Evolutionary conservation across 2,329 filamentous ascomycete genomes (phyloP).

Genomic region (Fusarium sacchari): DNA sequence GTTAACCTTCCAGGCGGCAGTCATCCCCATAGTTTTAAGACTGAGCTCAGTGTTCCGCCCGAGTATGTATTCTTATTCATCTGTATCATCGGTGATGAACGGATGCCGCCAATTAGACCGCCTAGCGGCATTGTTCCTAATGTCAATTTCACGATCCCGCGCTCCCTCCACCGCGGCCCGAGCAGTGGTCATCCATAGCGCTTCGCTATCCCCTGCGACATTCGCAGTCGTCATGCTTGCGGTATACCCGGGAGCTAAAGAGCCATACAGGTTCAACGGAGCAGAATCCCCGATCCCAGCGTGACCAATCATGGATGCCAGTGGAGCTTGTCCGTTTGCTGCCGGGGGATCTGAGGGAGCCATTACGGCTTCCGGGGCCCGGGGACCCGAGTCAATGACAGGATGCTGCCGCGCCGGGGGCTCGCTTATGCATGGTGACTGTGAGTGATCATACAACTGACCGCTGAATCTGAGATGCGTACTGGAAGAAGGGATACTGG

Average conservation of each 20-base stretch:
- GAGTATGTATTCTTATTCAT: accelerated
- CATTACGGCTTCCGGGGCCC: neutral
- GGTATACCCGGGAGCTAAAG: accelerated
- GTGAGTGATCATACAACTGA: too few relatives aligned
- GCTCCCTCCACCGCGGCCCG: too few relatives aligned
- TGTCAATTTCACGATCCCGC: neutral
- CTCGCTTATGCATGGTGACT: accelerated
- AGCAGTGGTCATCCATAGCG: accelerated
- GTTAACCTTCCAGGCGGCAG: too few relatives aligned
- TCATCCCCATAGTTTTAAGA: too few relatives aligned
- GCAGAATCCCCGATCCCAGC: accelerated
- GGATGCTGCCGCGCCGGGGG: neutral
- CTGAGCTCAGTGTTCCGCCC: too few relatives aligned
- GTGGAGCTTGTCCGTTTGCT: neutral
- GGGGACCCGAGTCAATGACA: accelerated
- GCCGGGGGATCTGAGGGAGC: accelerated
- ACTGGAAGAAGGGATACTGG: accelerated
- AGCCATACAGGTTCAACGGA: neutral
- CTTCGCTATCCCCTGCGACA: accelerated
- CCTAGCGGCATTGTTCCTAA: neutral
- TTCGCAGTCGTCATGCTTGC: too few relatives aligned
- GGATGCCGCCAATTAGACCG: neutral
- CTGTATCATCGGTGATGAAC: neutral
- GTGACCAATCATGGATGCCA: accelerated
- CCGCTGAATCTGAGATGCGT: accelerated